Evolutionary conservation across 2,329 filamentous ascomycete species (phyloP).

Genomic region (Ciborinia camelliae): DNA sequence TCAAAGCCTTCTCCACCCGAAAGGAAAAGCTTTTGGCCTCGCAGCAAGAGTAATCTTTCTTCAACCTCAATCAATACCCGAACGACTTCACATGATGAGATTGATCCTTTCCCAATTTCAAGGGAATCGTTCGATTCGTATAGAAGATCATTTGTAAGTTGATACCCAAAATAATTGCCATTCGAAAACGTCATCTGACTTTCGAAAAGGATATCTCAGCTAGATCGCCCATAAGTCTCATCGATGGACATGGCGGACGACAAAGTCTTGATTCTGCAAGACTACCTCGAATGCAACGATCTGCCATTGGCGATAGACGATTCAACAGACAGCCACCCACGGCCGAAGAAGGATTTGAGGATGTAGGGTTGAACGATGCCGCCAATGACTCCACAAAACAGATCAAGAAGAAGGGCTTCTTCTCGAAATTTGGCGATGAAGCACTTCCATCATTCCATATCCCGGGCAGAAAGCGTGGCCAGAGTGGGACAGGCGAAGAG

Average conservation of each 20-base stretch:
- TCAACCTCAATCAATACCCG: constrained; percentile 58
- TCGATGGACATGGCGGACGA: constrained; percentile 57
- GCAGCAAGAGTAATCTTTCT: constrained; percentile 45
- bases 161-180: not conserved
- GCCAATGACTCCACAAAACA: constrained; percentile 44
- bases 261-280: constrained; percentile 77
- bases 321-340: constrained; percentile 61
- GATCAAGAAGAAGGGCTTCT: constrained; percentile 69
- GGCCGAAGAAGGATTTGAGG: constrained; percentile 80
- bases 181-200: constrained; percentile 15
- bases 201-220: constrained; percentile 80
- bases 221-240: constrained; percentile 66
- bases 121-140: constrained; percentile 97
- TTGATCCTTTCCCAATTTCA: constrained; percentile 92
- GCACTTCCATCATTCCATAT: constrained; percentile 50
- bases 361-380: constrained; percentile 82
- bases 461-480: constrained; percentile 68
- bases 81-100: constrained; percentile 53
- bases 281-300: constrained; percentile 59
- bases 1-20: constrained; percentile 80
- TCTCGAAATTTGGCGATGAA: constrained; percentile 72
- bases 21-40: constrained; percentile 75
- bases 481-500: constrained; percentile 68
- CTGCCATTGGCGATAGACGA: constrained; percentile 54
- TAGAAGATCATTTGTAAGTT: constrained; percentile 83